Base-by-base conservation (phyloP, 164 flowering plant species). In the Dillenia turbinata region DNA sequence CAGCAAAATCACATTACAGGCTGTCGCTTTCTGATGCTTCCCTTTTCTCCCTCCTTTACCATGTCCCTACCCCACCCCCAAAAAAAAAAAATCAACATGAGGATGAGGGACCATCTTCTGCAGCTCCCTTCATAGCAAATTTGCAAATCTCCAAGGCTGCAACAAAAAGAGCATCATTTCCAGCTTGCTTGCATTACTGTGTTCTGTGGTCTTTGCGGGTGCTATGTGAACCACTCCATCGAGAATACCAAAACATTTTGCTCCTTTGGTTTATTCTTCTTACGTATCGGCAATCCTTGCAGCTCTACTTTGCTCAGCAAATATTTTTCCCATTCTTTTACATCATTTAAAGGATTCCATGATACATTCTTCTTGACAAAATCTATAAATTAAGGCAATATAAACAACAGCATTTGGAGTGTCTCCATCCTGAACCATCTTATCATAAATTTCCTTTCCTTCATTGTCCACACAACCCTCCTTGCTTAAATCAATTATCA, bases 241-340 rank as follows among this genome's bases (percentile, higher is more conserved):
- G 54, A 95, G 89, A 71, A 95, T 66, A 60, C 99, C 99, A 74
- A 85, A 78, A 52, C 99, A 97, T 83, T 85, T 90, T 47, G 89
- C 12, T 75, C 80, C 67, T 81, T 82, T 9, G 74, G 64, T 76
- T 86, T 90, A 79, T 88, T 92, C 66, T 80, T 83, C 12, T 66
- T 73, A 17, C 75, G 83, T 65, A 77, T 73, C 65, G 73, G 83
- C 22, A 83, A 47, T 14, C 81, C 78, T 52, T 89, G 85, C 74
- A 92, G 68, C 74, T 88, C 87, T 59, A 79, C 82, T 79, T 85
- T 95, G 67, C 87, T 84, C 64, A 82, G 75, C 78, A 92, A 75
- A 70, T 95, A 95, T 57, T 88, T 95, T 66, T 82, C 92, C 97
- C 97, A 92, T 71, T 80, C 84, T 48, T 1, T 26, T 26, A 26